Evolutionary conservation across 768 basidiomycete species (phyloP).

Genomic region (Scleroderma bovista): DNA sequence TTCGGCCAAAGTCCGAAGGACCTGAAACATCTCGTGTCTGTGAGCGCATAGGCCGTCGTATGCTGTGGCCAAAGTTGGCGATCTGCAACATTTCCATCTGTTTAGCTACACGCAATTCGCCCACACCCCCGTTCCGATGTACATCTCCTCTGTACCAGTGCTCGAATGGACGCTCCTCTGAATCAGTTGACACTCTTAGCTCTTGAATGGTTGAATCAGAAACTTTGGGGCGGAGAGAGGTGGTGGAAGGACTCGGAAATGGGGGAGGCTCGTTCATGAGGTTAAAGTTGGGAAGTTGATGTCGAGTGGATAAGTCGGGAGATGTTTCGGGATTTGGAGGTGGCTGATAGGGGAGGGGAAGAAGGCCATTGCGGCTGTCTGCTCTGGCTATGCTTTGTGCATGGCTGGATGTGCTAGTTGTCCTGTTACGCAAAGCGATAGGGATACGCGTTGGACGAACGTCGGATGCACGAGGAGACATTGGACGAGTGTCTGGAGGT

Average conservation of each 20-base stretch:
- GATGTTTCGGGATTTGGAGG: slow-evolving; percentile 24
- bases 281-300: slow-evolving; percentile 40
- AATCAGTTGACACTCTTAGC: slow-evolving; percentile 62
- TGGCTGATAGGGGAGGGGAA: slow-evolving; percentile 16
- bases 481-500: slow-evolving; percentile 34
- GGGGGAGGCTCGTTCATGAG: slow-evolving; percentile 64
- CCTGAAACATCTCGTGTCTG: slow-evolving; percentile 21
- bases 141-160: slow-evolving; percentile 90
- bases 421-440: slow-evolving; percentile 35
- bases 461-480: slow-evolving; percentile 39
- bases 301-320: slow-evolving; percentile 31
- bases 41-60: slow-evolving; percentile 29
- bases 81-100: slow-evolving; percentile 85
- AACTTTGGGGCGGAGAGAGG: slow-evolving; percentile 34
- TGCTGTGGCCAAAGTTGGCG: slow-evolving; percentile 73
- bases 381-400: slow-evolving; percentile 32
- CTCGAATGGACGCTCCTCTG: slow-evolving; percentile 79
- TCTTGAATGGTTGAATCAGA: slow-evolving; percentile 30
- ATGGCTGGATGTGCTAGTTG: slow-evolving; percentile 38
- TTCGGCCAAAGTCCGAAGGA: slow-evolving; percentile 21
- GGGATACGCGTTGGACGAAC: slow-evolving; percentile 47
- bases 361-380: slow-evolving; percentile 30
- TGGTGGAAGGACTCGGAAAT: slow-evolving; percentile 42
- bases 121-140: slow-evolving; percentile 84
- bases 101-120: slow-evolving; percentile 69